Conservation (phyloP, 2,329 filamentous ascomycete genomes). For the Aspergillus pseudonomiae region DNA sequence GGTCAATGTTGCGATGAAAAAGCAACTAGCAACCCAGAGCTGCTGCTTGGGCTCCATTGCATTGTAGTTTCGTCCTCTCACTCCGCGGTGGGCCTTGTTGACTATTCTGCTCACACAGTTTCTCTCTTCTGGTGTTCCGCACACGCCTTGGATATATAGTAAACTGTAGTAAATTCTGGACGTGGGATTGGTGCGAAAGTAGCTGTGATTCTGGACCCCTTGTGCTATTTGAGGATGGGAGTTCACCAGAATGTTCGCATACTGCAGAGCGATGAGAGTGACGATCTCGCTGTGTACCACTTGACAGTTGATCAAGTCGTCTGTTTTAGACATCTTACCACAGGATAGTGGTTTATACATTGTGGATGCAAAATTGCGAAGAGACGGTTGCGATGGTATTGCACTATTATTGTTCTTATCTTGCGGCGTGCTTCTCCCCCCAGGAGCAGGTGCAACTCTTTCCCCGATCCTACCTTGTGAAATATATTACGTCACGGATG, state of each 20-base stretch:
- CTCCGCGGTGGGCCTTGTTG: neutral
- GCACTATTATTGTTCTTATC: too few relatives aligned
- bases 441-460: too few relatives aligned
- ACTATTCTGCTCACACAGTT: neutral
- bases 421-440: too few relatives aligned
- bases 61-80: neutral
- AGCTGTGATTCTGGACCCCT: neutral
- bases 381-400: too few relatives aligned
- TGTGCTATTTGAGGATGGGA: neutral
- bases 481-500: too few relatives aligned
- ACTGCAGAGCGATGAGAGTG: neutral
- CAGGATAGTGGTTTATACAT: neutral
- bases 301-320: neutral
- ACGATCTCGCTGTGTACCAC: neutral
- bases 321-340: neutral
- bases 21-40: neutral
- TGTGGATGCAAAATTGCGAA: neutral
- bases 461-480: too few relatives aligned
- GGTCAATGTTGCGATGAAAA: neutral
- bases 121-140: neutral
- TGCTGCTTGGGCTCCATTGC: neutral
- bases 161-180: neutral
- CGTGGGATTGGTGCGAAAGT: neutral
- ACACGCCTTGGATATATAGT: neutral
- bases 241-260: neutral